phyloP scores from a whole-genome alignment of 257 asterid species.

The Parsonsia alboflavescens region DNA sequence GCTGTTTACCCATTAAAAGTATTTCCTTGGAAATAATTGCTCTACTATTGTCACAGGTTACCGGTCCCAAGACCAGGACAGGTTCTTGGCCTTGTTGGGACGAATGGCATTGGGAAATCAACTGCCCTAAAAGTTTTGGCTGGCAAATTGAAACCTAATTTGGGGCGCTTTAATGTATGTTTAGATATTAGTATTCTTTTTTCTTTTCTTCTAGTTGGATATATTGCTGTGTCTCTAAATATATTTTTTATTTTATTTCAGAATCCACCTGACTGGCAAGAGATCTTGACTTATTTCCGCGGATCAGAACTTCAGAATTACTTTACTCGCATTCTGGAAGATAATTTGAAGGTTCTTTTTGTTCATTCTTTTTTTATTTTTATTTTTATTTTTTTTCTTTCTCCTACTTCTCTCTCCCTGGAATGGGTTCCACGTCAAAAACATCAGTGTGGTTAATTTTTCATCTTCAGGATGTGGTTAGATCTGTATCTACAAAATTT shows the following conservation, averaged over 20 bases:
- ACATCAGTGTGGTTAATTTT: not conserved
- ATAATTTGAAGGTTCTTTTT: conserved; percentile 63
- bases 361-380: not conserved
- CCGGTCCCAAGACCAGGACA: conserved; percentile 99
- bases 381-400: not conserved
- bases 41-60: conserved; percentile 41
- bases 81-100: conserved; percentile 99
- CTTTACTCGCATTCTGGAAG: conserved; percentile 96
- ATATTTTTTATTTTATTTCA: conserved; percentile 28
- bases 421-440: not conserved
- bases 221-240: conserved; percentile 20
- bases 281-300: conserved; percentile 90
- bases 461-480: not conserved
- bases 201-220: conserved; percentile 2
- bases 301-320: conserved; percentile 98
- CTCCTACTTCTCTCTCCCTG: not conserved
- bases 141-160: conserved; percentile 94
- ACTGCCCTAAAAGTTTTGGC: conserved; percentile 94
- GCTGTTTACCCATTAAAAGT: not conserved
- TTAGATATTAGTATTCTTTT: conserved; percentile 2
- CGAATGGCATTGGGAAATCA: conserved; percentile 94
- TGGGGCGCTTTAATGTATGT: conserved; percentile 82
- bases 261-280: conserved; percentile 99
- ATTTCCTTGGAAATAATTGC: not conserved
- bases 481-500: not conserved